These are phyloP conservation scores for Pholiota conissans DNA, from an alignment of 768 basidiomycete species.

Conservation along the genomic window DNA sequence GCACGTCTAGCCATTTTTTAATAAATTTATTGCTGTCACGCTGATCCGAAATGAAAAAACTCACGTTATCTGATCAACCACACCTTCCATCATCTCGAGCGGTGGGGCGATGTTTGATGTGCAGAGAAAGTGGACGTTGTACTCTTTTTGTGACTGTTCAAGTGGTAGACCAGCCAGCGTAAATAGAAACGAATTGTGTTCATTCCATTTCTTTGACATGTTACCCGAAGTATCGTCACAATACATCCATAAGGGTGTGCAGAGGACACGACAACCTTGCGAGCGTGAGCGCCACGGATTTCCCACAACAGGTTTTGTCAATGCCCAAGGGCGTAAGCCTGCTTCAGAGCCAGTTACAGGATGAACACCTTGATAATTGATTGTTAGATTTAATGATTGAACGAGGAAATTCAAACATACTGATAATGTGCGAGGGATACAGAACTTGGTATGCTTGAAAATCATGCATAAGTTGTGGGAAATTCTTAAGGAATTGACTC, in stretches of 20 bases:
- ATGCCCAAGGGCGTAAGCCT: not conserved
- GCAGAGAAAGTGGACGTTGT: constrained; percentile 39
- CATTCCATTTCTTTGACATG: constrained; percentile 47
- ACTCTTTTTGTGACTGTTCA: constrained; percentile 25
- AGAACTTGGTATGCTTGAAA: not conserved
- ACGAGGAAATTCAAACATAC: constrained; percentile 4
- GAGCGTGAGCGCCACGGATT: constrained; percentile 29
- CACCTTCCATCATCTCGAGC: constrained; percentile 43
- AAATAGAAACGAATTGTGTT: constrained; percentile 40
- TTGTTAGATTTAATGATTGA: not conserved
- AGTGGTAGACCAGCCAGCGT: constrained; percentile 36
- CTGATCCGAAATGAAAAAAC: constrained; percentile 11
- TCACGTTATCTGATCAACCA: constrained; percentile 32
- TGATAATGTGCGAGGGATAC: constrained; percentile 5
- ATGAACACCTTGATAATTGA: not conserved
- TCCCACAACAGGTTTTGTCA: constrained; percentile 3
- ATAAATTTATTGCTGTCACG: no score
- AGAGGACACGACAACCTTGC: constrained; percentile 27
- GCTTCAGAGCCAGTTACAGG: no score
- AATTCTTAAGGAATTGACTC: constrained; percentile 6
- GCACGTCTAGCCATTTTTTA: constrained; percentile 16
- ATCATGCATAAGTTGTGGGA: not conserved
- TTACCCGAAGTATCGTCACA: constrained; percentile 48
- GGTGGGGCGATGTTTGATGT: constrained; percentile 43
- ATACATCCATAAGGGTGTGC: no score